Evolutionary conservation across 176 grass and related monocot species (phyloP).

Genomic region (Eremochloa ophiuroides): DNA sequence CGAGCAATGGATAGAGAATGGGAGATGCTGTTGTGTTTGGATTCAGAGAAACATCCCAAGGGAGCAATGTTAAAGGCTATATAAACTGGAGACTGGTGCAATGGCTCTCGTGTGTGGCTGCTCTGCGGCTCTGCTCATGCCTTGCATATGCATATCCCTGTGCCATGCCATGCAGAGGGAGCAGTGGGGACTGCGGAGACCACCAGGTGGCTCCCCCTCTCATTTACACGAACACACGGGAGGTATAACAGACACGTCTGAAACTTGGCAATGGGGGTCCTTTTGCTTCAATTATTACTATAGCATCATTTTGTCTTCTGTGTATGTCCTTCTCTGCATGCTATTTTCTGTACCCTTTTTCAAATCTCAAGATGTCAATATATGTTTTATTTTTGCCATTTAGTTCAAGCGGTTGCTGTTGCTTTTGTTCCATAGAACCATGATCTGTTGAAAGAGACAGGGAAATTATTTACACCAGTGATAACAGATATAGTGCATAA

Average conservation of each 20-base stretch:
- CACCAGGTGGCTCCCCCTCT: slow-evolving; percentile 32
- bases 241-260: slow-evolving; percentile 27
- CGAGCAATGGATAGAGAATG: slow-evolving; percentile 40
- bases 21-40: slow-evolving; percentile 30
- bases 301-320: slow-evolving; percentile 30
- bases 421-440: too few relatives aligned
- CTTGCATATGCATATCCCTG: slow-evolving; percentile 31
- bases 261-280: slow-evolving; percentile 15
- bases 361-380: background rate
- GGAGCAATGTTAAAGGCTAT: slow-evolving; percentile 43
- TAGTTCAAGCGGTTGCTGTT: too few relatives aligned
- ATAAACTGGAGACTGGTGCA: slow-evolving; percentile 28
- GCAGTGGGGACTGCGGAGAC: slow-evolving; percentile 42
- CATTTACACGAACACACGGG: slow-evolving; percentile 42
- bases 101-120: background rate
- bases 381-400: too few relatives aligned
- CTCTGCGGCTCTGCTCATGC: slow-evolving; percentile 24
- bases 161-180: slow-evolving; percentile 55
- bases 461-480: too few relatives aligned
- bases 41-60: slow-evolving; percentile 32
- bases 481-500: too few relatives aligned
- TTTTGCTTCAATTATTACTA: slow-evolving; percentile 27
- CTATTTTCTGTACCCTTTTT: background rate
- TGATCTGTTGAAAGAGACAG: too few relatives aligned
- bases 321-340: slow-evolving; percentile 37